Evolutionary conservation across 768 basidiomycete genomes (phyloP).

Genomic region (Lentinula sp.): DNA sequence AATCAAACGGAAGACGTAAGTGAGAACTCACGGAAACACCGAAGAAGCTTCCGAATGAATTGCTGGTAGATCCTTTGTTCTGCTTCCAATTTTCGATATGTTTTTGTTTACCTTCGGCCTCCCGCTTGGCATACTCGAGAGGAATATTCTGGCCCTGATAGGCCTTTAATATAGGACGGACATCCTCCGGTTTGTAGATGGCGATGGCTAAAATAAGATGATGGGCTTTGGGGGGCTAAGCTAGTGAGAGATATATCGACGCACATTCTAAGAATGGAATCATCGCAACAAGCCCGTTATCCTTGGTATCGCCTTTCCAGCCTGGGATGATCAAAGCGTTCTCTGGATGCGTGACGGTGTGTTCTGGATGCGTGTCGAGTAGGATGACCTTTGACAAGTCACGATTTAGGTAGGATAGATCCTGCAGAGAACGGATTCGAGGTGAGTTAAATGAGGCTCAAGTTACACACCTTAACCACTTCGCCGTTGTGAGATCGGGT

Average conservation of each 20-base stretch:
- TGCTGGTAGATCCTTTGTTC: slow-evolving; percentile 14
- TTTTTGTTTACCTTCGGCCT: slow-evolving; percentile 72
- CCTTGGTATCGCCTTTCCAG: slow-evolving; percentile 77
- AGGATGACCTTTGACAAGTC: slow-evolving; percentile 86
- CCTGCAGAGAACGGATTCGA: slow-evolving; percentile 32
- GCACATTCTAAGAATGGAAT: slow-evolving; percentile 95
- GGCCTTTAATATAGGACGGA: slow-evolving; percentile 79
- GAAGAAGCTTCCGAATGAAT: slow-evolving; percentile 32
- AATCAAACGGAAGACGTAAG: neutral
- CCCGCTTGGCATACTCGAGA: slow-evolving; percentile 81
- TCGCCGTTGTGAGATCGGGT: slow-evolving; percentile 79
- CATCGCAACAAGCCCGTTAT: slow-evolving; percentile 76
- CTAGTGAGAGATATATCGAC: slow-evolving; percentile 22
- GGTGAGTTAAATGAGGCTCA: neutral
- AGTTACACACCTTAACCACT: slow-evolving; percentile 67
- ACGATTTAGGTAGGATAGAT: slow-evolving; percentile 91
- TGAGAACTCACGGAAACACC: slow-evolving; percentile 25
- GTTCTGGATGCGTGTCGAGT: slow-evolving; percentile 81
- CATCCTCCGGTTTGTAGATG: slow-evolving; percentile 83
- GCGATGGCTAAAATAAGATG: slow-evolving; percentile 61
- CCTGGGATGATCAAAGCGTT: slow-evolving; percentile 80
- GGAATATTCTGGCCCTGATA: slow-evolving; percentile 89
- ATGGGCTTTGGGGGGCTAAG: neutral
- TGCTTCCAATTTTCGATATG: slow-evolving; percentile 81
- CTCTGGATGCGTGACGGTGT: slow-evolving; percentile 75